A percentile compares a stretch with the other conserved stretches of the same genome.
phyloP scores from a whole-genome alignment of 805 yeast species.

The Candida pseudoglaebosa region DNA sequence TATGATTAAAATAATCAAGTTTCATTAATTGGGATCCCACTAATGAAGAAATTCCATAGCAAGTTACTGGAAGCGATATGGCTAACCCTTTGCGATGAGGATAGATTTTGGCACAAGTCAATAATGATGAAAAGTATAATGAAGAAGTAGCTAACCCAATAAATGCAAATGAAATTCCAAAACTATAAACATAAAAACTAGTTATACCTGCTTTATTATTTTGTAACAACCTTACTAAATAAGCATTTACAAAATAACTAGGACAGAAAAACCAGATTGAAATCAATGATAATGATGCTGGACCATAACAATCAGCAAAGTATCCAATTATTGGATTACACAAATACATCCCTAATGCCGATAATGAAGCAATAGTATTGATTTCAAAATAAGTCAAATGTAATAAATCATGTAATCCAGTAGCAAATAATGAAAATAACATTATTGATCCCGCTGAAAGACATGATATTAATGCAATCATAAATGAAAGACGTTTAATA shows the following conservation, averaged over 20 bases:
- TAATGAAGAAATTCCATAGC: constrained; percentile 79
- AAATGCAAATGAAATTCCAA: constrained; percentile 49
- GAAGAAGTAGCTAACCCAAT: constrained; percentile 74
- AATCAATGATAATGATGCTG: constrained; percentile 62
- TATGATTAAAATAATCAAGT: constrained; percentile 30
- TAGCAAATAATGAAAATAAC: constrained; percentile 75
- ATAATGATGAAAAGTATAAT: constrained; percentile 62
- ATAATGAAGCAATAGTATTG: constrained; percentile 70
- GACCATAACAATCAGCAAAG: constrained; percentile 82
- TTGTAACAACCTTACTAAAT: constrained; percentile 14
- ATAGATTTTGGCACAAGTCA: constrained; percentile 83
- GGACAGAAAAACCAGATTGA: constrained; percentile 63
- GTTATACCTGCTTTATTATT: neutral
- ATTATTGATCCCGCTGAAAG: constrained; percentile 79
- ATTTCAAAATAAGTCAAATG: constrained; percentile 59
- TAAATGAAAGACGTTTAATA: constrained; percentile 50
- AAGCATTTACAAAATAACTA: constrained; percentile 48
- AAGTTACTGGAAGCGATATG: constrained; percentile 83
- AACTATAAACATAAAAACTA: constrained; percentile 15
- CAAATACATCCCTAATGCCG: constrained; percentile 78
- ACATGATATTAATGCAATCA: constrained; percentile 58
- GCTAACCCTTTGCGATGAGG: constrained; percentile 75
- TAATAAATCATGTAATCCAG: constrained; percentile 56
- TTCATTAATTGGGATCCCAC: constrained; percentile 63
- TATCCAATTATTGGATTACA: constrained; percentile 81